Evolutionary conservation across 2,329 filamentous ascomycete species (phyloP).

Genomic region (Fusarium tjaetaba): DNA sequence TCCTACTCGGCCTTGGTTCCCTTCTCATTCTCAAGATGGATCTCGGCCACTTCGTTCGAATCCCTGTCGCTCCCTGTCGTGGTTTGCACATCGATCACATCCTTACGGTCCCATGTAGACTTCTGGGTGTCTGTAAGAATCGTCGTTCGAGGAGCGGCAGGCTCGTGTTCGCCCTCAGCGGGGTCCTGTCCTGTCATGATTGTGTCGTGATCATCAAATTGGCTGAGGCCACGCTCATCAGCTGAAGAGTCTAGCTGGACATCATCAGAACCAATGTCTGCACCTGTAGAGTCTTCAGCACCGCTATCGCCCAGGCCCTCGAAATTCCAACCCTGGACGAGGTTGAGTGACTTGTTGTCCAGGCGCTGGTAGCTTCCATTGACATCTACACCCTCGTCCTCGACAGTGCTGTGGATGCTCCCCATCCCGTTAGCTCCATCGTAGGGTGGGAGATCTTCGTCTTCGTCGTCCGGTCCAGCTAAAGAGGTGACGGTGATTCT

Average conservation of each 20-base stretch:
- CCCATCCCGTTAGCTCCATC: slow-evolving; percentile 34
- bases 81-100: slow-evolving; percentile 54
- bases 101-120: slow-evolving; percentile 49
- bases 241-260: slow-evolving; percentile 55
- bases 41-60: slow-evolving; percentile 61
- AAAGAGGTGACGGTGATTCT: slow-evolving; percentile 48
- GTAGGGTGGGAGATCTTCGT: slow-evolving; percentile 50
- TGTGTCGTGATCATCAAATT: slow-evolving; percentile 44
- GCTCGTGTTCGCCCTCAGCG: slow-evolving; percentile 20
- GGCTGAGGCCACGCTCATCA: slow-evolving; percentile 45
- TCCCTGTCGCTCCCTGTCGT: slow-evolving; percentile 48
- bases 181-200: slow-evolving; percentile 43
- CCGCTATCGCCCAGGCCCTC: slow-evolving; percentile 48
- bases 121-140: slow-evolving; percentile 46
- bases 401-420: slow-evolving; percentile 55
- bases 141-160: slow-evolving; percentile 22
- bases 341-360: slow-evolving; percentile 45
- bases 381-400: slow-evolving; percentile 60
- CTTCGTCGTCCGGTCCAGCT: slow-evolving; percentile 42
- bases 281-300: slow-evolving; percentile 46
- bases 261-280: slow-evolving; percentile 56
- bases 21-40: slow-evolving; percentile 57
- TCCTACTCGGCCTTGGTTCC: slow-evolving; percentile 38
- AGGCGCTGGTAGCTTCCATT: slow-evolving; percentile 47
- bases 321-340: slow-evolving; percentile 60